phyloP scores from a whole-genome alignment of 2,329 filamentous ascomycete genomes.

The Calycina marina region DNA sequence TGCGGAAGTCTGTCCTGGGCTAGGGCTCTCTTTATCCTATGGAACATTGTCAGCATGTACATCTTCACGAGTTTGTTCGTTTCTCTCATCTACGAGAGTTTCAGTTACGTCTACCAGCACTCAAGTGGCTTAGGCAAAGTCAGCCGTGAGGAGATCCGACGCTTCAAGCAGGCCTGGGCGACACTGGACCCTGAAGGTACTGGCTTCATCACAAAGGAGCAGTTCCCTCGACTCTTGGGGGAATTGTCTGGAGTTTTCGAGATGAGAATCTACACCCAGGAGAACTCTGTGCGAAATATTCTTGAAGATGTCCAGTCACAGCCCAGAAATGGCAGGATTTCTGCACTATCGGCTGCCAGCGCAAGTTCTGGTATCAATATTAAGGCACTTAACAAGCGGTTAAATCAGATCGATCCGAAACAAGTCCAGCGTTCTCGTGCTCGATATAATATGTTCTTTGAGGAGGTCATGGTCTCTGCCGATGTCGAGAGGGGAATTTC shows the following conservation, averaged over 20 bases:
- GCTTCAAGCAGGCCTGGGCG: slow-evolving; percentile 97
- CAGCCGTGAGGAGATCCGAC: slow-evolving; percentile 82
- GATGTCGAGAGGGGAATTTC: slow-evolving; percentile 81
- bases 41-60: slow-evolving; percentile 99
- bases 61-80: slow-evolving; percentile 98
- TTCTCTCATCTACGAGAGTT: slow-evolving; percentile 97
- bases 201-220: slow-evolving; percentile 80
- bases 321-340: slow-evolving; percentile 26
- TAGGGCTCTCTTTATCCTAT: slow-evolving; percentile 76
- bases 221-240: slow-evolving; percentile 75
- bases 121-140: slow-evolving; percentile 86
- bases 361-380: slow-evolving; percentile 51
- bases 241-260: slow-evolving; percentile 92
- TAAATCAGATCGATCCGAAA: slow-evolving; percentile 58
- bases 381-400: slow-evolving; percentile 55
- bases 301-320: slow-evolving; percentile 60
- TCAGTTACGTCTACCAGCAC: slow-evolving; percentile 96
- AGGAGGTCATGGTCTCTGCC: slow-evolving; percentile 87
- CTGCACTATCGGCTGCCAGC: slow-evolving; percentile 37
- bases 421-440: slow-evolving; percentile 62
- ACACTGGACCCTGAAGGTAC: slow-evolving; percentile 85
- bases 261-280: slow-evolving; percentile 89
- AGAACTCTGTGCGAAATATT: slow-evolving; percentile 75
- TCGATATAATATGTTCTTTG: slow-evolving; percentile 88
- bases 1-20: slow-evolving; percentile 89